phyloP scores from a whole-genome alignment of 352 stramenopile genomes.

The Globisporangium echinulatum region DNA sequence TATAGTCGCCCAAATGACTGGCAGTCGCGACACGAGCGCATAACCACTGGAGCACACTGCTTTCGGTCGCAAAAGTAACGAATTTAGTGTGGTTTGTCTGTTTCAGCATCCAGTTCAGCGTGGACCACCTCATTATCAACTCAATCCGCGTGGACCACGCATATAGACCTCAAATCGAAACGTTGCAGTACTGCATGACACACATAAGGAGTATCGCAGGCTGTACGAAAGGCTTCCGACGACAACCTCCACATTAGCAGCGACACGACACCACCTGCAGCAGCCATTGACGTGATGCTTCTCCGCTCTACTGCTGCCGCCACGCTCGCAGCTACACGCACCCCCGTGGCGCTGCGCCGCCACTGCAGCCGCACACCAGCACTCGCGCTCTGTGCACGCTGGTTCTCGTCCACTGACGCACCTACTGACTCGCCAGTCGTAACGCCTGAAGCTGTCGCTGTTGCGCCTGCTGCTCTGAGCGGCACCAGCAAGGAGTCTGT shows the following conservation, averaged over 20 bases:
- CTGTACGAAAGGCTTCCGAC: too few relatives aligned
- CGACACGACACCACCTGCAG: neutral
- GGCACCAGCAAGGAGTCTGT: slow-evolving; percentile 1
- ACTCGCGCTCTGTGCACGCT: neutral
- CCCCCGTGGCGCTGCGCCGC: neutral
- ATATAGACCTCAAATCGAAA: too few relatives aligned
- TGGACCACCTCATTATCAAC: too few relatives aligned
- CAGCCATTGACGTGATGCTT: neutral
- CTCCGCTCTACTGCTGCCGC: neutral
- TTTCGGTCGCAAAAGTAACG: too few relatives aligned
- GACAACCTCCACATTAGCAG: too few relatives aligned
- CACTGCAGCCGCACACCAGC: neutral
- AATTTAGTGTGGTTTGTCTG: too few relatives aligned
- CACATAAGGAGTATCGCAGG: too few relatives aligned
- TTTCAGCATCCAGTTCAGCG: too few relatives aligned
- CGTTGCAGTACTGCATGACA: too few relatives aligned
- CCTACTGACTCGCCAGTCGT: neutral
- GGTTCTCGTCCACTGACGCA: slow-evolving; percentile 4
- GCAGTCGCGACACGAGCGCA: neutral
- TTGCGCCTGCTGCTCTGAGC: neutral
- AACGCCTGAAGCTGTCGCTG: too few relatives aligned
- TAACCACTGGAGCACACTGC: too few relatives aligned
- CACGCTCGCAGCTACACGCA: neutral
- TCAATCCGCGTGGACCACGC: too few relatives aligned
- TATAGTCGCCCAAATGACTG: neutral